Evolutionary conservation across 257 asterid genomes (phyloP), one percentile per base, ranked within the genome.

Genomic region (Nicotiana knightiana): DNA sequence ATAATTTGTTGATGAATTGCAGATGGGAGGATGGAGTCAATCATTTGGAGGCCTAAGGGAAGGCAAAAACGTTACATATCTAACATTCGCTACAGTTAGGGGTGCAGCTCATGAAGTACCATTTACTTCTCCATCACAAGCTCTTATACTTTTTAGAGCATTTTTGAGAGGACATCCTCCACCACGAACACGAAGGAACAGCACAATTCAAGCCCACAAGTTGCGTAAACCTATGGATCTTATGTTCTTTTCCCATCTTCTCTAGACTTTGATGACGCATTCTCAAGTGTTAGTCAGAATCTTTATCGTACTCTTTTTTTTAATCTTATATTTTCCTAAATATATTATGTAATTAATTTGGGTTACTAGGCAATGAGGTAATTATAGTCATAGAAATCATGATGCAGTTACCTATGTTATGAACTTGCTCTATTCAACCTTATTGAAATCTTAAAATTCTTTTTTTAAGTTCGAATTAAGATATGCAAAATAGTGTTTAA

Each of bases 21-120:
- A 85, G 85, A 59, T 85, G 37, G 85, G 83, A 18, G 88, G 88
- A 10, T 79, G 85, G 83, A 78, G 79, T 70, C 82, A 63, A 54
- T 77, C 85, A 66, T 85, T 37, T 62, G 88, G 88, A 26, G 13
- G 17, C 13, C 1, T 70, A 13, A 70, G 33, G 63, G 11, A 67
- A 43, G 57, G 82, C 5, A 62, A 67, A 51, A 82, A 82, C 55
- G 53, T 26, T 28, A 62, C 75, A 8, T 48, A 79, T 62, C 70
- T 85, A 81, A 82, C 88, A 70, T 85, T 77, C 71, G 88, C 82
- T n/a, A 85, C 79, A 0, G 80, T 85, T 2, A 78, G 39, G 32
- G 88, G 85, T 26, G 88, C 79, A 37, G 85, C 85, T 59, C 85
- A 85, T 70, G 83, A 77, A 64, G 85, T 85, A 37, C 88, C 85